Conservation (phyloP, 1,284 basidiomycete genomes). For the Apiotrichum brassicae region DNA sequence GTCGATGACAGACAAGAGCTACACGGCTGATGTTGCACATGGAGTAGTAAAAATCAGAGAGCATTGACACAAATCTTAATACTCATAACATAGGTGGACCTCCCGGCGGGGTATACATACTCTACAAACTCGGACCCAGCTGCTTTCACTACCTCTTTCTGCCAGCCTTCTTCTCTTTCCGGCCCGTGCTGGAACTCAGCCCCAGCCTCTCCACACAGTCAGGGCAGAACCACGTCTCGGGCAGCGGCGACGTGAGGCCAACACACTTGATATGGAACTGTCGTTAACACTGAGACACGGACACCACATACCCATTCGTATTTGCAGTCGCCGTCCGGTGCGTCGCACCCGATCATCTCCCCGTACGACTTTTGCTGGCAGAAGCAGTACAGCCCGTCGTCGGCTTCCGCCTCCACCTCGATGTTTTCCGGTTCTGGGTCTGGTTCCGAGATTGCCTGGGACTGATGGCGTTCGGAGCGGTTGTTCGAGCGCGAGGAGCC, state of each 20-base stretch:
- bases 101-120: too few species aligned
- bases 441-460: constrained; percentile 10
- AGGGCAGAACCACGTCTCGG: constrained; percentile 75
- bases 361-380: constrained; percentile 82
- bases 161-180: constrained; percentile 23
- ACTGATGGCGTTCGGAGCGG: constrained; percentile 12
- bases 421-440: constrained; percentile 23
- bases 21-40: too few species aligned
- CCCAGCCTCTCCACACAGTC: constrained; percentile 45
- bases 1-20: too few species aligned
- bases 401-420: constrained; percentile 32
- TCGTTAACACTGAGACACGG: background rate
- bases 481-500: background rate
- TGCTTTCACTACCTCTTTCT: too few species aligned
- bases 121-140: too few species aligned
- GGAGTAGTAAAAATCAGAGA: too few species aligned
- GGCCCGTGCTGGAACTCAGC: constrained; percentile 28
- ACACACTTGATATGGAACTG: constrained; percentile 84
- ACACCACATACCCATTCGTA: constrained; percentile 73
- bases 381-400: constrained; percentile 72
- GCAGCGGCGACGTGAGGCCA: constrained; percentile 60
- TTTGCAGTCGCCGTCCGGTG: constrained; percentile 69
- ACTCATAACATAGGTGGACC: too few species aligned
- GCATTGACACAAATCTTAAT: too few species aligned
- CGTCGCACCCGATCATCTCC: constrained; percentile 94